phyloP scores from a whole-genome alignment of 2,329 filamentous ascomycete species.

The Fusarium proliferatum region DNA sequence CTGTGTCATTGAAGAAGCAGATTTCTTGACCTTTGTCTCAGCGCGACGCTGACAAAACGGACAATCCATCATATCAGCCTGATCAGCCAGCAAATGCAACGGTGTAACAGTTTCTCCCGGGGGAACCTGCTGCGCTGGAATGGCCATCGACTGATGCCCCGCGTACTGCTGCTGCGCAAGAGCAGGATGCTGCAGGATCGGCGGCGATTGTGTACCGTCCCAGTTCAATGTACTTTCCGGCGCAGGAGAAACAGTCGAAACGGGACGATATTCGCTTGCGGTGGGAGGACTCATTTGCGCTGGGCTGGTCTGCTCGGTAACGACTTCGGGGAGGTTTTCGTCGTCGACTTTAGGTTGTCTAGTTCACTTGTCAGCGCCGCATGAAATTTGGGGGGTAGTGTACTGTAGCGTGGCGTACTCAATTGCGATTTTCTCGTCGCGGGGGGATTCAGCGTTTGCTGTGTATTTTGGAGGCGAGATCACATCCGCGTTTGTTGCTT shows the following conservation, averaged over 20 bases:
- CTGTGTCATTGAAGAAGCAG: constrained; percentile 41
- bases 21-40: constrained; percentile 37
- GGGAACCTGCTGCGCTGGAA: not conserved
- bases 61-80: constrained; percentile 42
- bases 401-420: not conserved
- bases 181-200: constrained; percentile 31
- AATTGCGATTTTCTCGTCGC: constrained; percentile 40
- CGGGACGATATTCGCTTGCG: constrained; percentile 1
- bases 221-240: constrained; percentile 9
- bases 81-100: constrained; percentile 40
- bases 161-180: constrained; percentile 31
- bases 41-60: constrained; percentile 41
- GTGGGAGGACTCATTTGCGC: constrained; percentile 1
- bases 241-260: constrained; percentile 23
- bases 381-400: too few relatives aligned
- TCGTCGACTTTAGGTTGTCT: constrained; percentile 30
- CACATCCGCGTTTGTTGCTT: constrained; percentile 4
- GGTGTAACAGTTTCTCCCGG: constrained; percentile 40
- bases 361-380: not conserved
- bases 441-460: not conserved
- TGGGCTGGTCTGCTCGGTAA: constrained; percentile 1
- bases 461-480: constrained; percentile 42
- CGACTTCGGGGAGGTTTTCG: constrained; percentile 43
- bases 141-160: constrained; percentile 24
- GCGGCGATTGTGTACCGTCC: constrained; percentile 28